Conservation (phyloP, 2,329 filamentous ascomycete genomes). For the Colletotrichum sublineola region DNA sequence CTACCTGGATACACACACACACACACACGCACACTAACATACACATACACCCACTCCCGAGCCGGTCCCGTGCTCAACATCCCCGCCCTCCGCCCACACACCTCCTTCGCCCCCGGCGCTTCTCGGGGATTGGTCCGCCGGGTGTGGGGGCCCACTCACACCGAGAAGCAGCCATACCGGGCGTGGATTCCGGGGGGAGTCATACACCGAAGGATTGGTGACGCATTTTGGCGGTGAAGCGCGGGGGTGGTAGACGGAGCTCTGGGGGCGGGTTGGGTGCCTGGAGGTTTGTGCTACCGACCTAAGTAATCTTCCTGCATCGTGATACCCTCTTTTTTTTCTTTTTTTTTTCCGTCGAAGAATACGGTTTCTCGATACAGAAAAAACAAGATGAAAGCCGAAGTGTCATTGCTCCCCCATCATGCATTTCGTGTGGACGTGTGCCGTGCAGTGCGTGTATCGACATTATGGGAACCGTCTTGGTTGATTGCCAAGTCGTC, state of each 20-base stretch:
- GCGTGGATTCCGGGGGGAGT: slow-evolving; percentile 13
- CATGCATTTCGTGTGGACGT: no score
- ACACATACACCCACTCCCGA: not conserved
- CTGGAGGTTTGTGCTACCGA: no score
- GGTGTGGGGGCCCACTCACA: not conserved
- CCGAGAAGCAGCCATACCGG: not conserved
- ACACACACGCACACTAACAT: not conserved
- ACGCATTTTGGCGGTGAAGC: slow-evolving; percentile 39
- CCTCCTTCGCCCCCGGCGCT: not conserved
- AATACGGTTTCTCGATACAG: no score
- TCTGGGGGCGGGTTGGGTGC: not conserved
- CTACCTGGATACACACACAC: not conserved
- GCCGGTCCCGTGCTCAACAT: slow-evolving; percentile 15
- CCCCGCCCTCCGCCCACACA: not conserved
- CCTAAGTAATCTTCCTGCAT: not conserved
- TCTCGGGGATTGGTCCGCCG: slow-evolving; percentile 21
- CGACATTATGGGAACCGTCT: no score
- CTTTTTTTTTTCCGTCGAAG: no score
- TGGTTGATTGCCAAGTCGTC: no score
- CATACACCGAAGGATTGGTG: slow-evolving; percentile 22
- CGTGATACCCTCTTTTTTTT: no score
- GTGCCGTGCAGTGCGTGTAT: no score
- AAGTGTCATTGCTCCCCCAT: no score
- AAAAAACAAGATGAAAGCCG: no score
- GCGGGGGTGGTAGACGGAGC: not conserved